Evolutionary conservation across 228 moss, liverwort and hornwort species (phyloP), one percentile per base, ranked within the genome.

Genomic region (Sphagnum magellanicum): DNA sequence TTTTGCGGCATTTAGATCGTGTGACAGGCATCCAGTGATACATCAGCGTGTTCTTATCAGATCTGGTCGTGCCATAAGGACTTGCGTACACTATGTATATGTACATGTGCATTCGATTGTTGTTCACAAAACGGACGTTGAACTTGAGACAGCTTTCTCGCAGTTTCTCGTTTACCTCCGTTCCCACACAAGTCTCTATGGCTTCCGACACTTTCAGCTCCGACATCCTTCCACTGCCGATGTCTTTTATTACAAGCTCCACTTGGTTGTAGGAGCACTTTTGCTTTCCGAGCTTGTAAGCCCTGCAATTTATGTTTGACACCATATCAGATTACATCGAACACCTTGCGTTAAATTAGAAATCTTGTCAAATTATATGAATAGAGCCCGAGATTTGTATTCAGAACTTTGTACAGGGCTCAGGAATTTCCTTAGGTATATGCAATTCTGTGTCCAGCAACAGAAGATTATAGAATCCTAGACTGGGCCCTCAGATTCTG

Each of bases 251-350:
- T 16, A 92, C 89, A 64, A 98, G 89, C 71, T 98, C 98, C 70
- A 98, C 98, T 76, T 98, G 98, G 70, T 98, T 98, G 83, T 94
- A 98, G 5, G 98, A 98, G 76, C 98, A 98, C 68, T 98, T 98
- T 70, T 98, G 98, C 72, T 98, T 98, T 59, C 98, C 98, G 64
- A 98, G 90, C 76, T 98, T 98, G 73, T 98, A 98, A 8, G 98
- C 98, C 83, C 98, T 98, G 87, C 76, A 83, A 2, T 32, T 32
- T 6, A 32, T 32, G 32, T 32, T 32, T 32, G 32, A 32, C 32
- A 32, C 32, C 32, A 32, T 32, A 2, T 32, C 32, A 32, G 32
- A 32, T 32, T 32, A 32, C 32, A 32, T 32, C 1, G 32, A 32
- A 32, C 32, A 32, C 1, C 32, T 32, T 32, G 32, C 32, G 32